Base-by-base conservation (phyloP, 2,329 filamentous ascomycete genomes). In the Beauveria rudraprayagi region DNA sequence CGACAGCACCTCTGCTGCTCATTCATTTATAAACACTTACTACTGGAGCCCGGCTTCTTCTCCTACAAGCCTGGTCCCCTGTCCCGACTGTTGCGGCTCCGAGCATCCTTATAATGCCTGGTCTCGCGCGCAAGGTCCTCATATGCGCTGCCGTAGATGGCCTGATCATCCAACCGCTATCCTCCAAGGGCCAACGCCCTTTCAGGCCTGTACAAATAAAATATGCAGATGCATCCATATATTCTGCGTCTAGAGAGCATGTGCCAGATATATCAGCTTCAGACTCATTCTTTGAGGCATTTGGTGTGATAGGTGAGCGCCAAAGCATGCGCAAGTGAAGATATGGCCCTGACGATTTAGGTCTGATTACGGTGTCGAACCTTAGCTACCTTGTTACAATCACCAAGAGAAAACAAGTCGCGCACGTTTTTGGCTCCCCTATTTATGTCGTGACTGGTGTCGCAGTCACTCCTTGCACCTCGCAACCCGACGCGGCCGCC, bases 401-500 rank as follows among this genome's bases (percentile, higher is more conserved):
- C 68, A 92, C 88, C 24, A 84, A 86, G 62, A 89, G 93, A 52
- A 84, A 95, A 69, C 90, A 96, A 72, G 92, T 97, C 55, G 94
- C 94, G 3, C 88, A 92, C 65, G 86, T 97, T 55, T 86, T 87
- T 65, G 91, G 91, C 6, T 87, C 84, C 60, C 88, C 92, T 0
- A 79, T 97, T 60, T 99, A 95, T 73, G 87, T 91, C 44, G 85
- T 97, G 63, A 94, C 89, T 48, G 91, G 95, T 67, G 90, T 97
- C 37, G 88, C 91, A 7, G 78, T 97, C n/a, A 96, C 96, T 6
- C 94, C 94, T 1, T 86, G 94, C 58, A 84, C 87, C 2, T 93
- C 89, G 6, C 87, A 88, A 68, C 72, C 75, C 46, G 91, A 95
- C 48, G 92, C 93, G 5, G 80, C 84, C 63, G 81, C 83, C 30